phyloP scores from a whole-genome alignment of 2,329 filamentous ascomycete species.

The Fusarium illudens region DNA sequence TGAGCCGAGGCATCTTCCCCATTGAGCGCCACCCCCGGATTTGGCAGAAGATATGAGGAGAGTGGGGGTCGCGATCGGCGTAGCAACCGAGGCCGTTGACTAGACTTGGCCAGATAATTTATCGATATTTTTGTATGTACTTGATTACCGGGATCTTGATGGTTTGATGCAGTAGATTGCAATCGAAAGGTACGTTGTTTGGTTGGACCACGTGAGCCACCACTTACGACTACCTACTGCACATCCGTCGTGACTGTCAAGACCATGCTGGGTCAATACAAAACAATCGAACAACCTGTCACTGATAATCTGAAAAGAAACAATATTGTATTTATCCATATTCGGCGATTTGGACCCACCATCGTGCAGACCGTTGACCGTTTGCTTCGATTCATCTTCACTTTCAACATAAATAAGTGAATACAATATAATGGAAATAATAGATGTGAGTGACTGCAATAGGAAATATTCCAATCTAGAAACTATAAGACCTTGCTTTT shows the following conservation, averaged over 20 bases:
- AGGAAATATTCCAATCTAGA: no score
- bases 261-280: neutral
- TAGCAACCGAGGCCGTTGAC: neutral
- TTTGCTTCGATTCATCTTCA: neutral
- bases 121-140: no score
- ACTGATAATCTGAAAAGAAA: neutral
- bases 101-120: no score
- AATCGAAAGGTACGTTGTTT: neutral
- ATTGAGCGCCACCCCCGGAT: constrained; percentile 13
- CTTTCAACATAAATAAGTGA: neutral
- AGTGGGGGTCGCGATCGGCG: neutral
- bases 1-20: constrained; percentile 42
- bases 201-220: neutral
- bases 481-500: neutral
- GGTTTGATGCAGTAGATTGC: neutral
- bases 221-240: neutral
- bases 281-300: neutral
- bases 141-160: no score
- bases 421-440: no score
- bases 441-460: neutral
- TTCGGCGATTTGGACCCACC: neutral
- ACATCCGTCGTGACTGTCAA: neutral
- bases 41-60: neutral
- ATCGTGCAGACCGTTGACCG: neutral
- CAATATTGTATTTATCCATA: neutral